These are phyloP conservation scores for Blastocystis sp. DNA, from an alignment of 352 stramenopile genomes.

Conservation along the genomic window DNA sequence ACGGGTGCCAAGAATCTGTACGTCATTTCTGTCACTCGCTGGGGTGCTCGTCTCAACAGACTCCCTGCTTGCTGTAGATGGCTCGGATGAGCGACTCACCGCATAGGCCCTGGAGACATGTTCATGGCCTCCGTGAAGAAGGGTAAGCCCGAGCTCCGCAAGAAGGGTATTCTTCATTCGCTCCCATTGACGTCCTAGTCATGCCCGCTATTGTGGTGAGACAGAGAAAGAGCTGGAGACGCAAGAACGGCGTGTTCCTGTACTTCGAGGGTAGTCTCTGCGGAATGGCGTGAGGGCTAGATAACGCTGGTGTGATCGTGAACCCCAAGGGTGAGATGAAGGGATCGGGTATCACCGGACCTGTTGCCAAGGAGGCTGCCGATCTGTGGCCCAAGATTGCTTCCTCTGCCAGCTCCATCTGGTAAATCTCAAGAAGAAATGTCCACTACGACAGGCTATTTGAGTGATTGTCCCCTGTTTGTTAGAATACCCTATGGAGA, in stretches of 20 bases:
- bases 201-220: constrained; percentile 97
- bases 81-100: background rate
- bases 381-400: constrained; percentile 99
- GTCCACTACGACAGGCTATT: constrained; percentile 34
- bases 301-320: constrained; percentile 99
- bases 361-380: constrained; percentile 98
- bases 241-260: constrained; percentile 98
- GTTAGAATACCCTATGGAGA: constrained; percentile 49
- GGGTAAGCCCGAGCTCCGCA: constrained; percentile 99
- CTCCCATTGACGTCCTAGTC: constrained; percentile 74
- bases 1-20: constrained; percentile 99
- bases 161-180: constrained; percentile 81
- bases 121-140: constrained; percentile 99
- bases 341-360: constrained; percentile 96
- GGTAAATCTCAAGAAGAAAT: constrained; percentile 80
- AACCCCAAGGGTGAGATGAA: constrained; percentile 99
- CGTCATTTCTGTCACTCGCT: constrained; percentile 98
- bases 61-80: constrained; percentile 87
- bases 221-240: constrained; percentile 97
- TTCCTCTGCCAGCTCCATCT: constrained; percentile 96
- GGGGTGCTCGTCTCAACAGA: constrained; percentile 97
- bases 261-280: constrained; percentile 90
- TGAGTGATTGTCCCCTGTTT: constrained; percentile 68
- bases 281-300: constrained; percentile 1
- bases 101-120: constrained; percentile 90